Evolutionary conservation across 495 filamentous ascomycete genomes (phyloP), one percentile per base, ranked within the genome.

Genomic region (Cercophora samala): DNA sequence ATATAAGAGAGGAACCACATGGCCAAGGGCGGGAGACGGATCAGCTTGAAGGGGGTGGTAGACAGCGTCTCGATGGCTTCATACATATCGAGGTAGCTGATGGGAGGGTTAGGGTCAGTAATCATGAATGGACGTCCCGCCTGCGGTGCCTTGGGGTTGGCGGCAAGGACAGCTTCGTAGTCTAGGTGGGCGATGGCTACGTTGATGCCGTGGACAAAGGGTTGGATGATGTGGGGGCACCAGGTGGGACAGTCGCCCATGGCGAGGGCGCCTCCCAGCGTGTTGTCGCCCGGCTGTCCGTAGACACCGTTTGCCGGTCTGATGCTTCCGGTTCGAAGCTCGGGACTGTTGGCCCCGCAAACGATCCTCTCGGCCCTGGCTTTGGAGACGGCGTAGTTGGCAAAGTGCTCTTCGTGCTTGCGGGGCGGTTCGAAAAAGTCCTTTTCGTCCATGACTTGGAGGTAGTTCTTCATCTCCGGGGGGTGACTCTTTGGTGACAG

Each of bases 271-370:
- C 80, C 82, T 1, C 80, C 79, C 26, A 88, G 72, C 0, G 81
- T 83, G 32, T 80, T 80, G 68, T 86, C 82, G 5, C 75, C 83
- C 2, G 84, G 84, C 62, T 86, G 80, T 17, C 86, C 86, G 66
- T 87, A 87, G 26, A 88, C 83, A 5, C 84, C 85, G 72, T 88
- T 86, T 6, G 84, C 80, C 3, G 86, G 85, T 9, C 86, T 77
- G 64, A 88, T 86, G 67, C 82, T 82, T 21, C 86, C 86, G 0
- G 86, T 87, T 5, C 84, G 79, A 58, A 88, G 80, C 2, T 72
- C 19, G 29, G 73, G 70, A 18, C 75, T 60, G 62, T 85, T 81
- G 2, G 82, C 81, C 4, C 63, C 74, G 37, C 84, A 84, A 0
- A 88, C 81, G 17, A 85, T 73, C 5, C 76, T 66, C 73, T 87